These are phyloP conservation scores for Eutrema heterophyllum DNA, from an alignment of 345 rosid genomes.

Conservation along the genomic window DNA sequence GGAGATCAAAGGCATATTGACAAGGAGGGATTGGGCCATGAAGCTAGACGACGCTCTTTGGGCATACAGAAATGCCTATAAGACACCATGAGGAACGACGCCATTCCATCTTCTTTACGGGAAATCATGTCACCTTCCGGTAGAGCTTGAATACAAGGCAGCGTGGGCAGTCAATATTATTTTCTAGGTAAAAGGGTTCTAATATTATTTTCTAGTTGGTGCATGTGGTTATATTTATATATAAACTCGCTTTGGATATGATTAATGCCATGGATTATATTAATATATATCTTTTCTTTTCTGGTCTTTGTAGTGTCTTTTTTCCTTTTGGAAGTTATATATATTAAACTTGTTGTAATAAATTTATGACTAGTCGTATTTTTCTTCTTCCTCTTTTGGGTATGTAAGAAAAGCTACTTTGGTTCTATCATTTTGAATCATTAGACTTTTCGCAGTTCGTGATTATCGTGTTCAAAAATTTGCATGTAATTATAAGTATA, in stretches of 20 bases:
- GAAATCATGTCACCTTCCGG: too few relatives aligned
- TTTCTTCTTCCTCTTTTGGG: constrained; percentile 6
- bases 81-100: too few relatives aligned
- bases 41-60: too few relatives aligned
- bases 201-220: not conserved
- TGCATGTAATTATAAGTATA: constrained; percentile 12
- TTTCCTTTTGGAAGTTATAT: constrained; percentile 5
- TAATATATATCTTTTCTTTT: not conserved
- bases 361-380: not conserved
- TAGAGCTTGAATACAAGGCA: too few relatives aligned
- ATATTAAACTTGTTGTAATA: constrained; percentile 15
- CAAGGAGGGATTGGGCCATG: too few relatives aligned
- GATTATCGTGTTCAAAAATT: constrained; percentile 19
- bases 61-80: too few relatives aligned
- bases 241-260: constrained; percentile 13
- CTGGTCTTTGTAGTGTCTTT: constrained; percentile 1
- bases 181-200: constrained; percentile 17
- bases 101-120: too few relatives aligned
- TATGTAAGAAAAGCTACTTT: constrained; percentile 26
- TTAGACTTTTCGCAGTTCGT: constrained; percentile 5
- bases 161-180: too few relatives aligned
- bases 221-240: constrained; percentile 14
- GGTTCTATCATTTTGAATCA: constrained; percentile 22
- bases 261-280: not conserved
- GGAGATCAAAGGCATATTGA: too few relatives aligned